Evolutionary conservation across 805 yeast genomes (phyloP), one percentile per base, ranked within the genome.

Genomic region (Pichia sporocuriosa): DNA sequence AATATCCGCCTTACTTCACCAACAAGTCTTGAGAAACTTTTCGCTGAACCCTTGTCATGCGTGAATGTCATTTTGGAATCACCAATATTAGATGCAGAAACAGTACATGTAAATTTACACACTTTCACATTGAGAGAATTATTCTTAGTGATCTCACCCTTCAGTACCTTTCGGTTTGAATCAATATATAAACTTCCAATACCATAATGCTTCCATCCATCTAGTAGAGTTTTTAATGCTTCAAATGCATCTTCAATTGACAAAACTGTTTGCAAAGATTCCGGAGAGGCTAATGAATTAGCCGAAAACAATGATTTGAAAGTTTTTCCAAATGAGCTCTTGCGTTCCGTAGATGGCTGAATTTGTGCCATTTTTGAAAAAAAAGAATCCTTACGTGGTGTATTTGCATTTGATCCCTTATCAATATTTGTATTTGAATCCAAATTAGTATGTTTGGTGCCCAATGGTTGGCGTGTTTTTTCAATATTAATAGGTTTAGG

Each of bases 141-240:
- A 44, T 70, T 67, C 49, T 73, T 77, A 1, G 85, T 67, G 26
- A 83, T 72, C 16, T 75, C 68, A 40, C 87, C 89, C n/a, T 71
- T 72, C 24, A 83, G 67, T 25, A 66, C 67, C 51, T 65, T 58
- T 6, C 64, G 58, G 4, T 64, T 59, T 17, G 67, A 64, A 49
- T 71, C 71, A 35, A 73, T 61, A 29, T 61, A 64, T 44, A 83
- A 67, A 45, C 76, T 70, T 49, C 72, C 75, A 52, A 83, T 61
- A 8, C 93, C 90, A 52, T 81, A 81, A 45, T 73, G 76, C 12
- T 76, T 71, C 93, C 93, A 83, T 15, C 81, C 77, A 34, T 61
- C 66, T 49, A 83, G 63, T 42, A 83, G 68, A 33, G 83, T 75
- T 55, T 66, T 71, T 51, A 83, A 62, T 3, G 87, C 86, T 33